Conservation (phyloP, 2,329 filamentous ascomycete genomes). For the Microdochium trichocladiopsis region DNA sequence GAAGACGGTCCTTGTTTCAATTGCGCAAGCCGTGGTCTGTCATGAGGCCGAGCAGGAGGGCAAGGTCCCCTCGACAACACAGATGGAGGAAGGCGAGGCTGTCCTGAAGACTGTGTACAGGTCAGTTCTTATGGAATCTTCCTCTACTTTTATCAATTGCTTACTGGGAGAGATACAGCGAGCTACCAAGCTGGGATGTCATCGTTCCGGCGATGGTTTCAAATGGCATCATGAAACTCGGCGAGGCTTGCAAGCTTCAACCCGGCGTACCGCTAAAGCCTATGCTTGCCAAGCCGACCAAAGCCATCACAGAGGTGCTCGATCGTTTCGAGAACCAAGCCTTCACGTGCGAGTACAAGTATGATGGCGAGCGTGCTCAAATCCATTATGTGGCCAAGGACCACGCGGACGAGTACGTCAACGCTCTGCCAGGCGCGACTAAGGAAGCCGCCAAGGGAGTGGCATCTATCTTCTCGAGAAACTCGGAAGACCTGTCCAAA, state of each 20-base stretch:
- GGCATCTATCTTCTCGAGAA: slow-evolving; percentile 91
- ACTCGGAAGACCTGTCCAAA: slow-evolving; percentile 93
- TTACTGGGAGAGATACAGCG: slow-evolving; percentile 49
- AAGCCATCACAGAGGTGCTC: slow-evolving; percentile 94
- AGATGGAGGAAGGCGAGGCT: slow-evolving; percentile 76
- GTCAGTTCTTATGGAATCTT: slow-evolving; percentile 30
- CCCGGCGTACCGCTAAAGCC: slow-evolving; percentile 94
- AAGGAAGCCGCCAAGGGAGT: slow-evolving; percentile 67
- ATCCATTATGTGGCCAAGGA: slow-evolving; percentile 94
- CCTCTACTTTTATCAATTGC: neutral
- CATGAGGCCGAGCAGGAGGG: slow-evolving; percentile 72
- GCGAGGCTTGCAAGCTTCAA: slow-evolving; percentile 81
- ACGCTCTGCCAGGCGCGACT: slow-evolving; percentile 50
- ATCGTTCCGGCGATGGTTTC: slow-evolving; percentile 87
- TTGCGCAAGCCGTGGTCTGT: slow-evolving; percentile 81
- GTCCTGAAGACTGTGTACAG: slow-evolving; percentile 88
- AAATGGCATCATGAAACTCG: slow-evolving; percentile 76
- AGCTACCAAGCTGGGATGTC: slow-evolving; percentile 90
- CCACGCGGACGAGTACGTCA: slow-evolving; percentile 60
- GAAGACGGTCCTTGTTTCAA: slow-evolving; percentile 80
- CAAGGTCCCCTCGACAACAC: slow-evolving; percentile 63
- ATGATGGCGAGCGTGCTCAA: slow-evolving; percentile 96
- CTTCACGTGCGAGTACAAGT: slow-evolving; percentile 99
- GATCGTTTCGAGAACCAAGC: slow-evolving; percentile 93
- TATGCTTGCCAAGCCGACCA: slow-evolving; percentile 97